Percentiles rank a stretch among this genome's conserved stretches.
Conservation (phyloP, 805 yeast genomes). For the Monosporozyma aerobia region DNA sequence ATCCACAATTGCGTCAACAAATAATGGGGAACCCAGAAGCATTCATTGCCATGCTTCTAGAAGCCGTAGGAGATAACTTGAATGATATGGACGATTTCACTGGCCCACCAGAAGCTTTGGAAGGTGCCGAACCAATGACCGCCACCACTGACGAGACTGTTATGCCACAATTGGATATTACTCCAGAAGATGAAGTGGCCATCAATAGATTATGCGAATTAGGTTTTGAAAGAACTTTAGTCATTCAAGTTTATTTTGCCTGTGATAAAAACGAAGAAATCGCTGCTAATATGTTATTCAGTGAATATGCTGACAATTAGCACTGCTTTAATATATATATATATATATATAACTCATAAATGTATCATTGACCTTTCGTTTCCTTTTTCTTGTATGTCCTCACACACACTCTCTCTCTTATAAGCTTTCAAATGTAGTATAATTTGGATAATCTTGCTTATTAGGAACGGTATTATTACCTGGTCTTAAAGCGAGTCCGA, state of each 20-base stretch:
- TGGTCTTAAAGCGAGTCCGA: constrained; percentile 56
- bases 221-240: constrained; percentile 84
- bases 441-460: constrained; percentile 3
- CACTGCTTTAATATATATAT: neutral
- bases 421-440: constrained; percentile 2
- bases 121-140: constrained; percentile 27
- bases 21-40: constrained; percentile 86
- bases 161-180: constrained; percentile 41
- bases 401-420: neutral
- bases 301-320: constrained; percentile 37
- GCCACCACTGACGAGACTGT: neutral
- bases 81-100: constrained; percentile 33
- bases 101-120: neutral
- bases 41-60: constrained; percentile 63
- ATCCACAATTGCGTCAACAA: constrained; percentile 76
- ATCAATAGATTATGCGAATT: constrained; percentile 81
- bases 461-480: constrained; percentile 52
- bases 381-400: too few relatives aligned
- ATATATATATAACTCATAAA: neutral
- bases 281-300: constrained; percentile 85
- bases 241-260: constrained; percentile 90
- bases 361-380: neutral
- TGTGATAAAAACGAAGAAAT: constrained; percentile 96
- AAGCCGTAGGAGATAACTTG: constrained; percentile 44
- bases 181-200: constrained; percentile 84